phyloP scores from a whole-genome alignment of 192 early-diverging fungal species.

The Phycomyces blakesleeanus region DNA sequence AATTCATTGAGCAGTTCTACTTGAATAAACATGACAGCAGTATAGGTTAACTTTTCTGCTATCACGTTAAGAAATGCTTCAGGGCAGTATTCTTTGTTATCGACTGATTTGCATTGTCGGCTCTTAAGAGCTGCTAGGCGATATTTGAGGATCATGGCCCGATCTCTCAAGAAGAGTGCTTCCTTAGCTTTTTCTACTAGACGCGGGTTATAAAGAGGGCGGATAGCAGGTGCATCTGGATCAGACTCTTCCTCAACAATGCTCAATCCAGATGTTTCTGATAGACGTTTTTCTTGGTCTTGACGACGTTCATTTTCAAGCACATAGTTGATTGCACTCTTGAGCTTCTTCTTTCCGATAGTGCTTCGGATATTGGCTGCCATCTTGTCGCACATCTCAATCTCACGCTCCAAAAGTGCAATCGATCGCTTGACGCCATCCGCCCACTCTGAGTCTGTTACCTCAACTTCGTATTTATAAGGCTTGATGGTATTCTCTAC shows the following conservation, averaged over 20 bases:
- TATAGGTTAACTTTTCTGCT: slow-evolving; percentile 93
- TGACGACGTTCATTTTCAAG: slow-evolving; percentile 56
- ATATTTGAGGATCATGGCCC: slow-evolving; percentile 70
- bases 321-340: slow-evolving; percentile 80
- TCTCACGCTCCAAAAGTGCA: slow-evolving; percentile 69
- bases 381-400: slow-evolving; percentile 70
- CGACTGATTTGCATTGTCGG: slow-evolving; percentile 71
- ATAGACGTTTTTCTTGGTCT: slow-evolving; percentile 33
- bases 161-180: slow-evolving; percentile 74
- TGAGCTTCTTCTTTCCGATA: slow-evolving; percentile 73
- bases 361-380: slow-evolving; percentile 67
- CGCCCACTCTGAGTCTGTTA: slow-evolving; percentile 90
- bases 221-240: slow-evolving; percentile 30
- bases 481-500: slow-evolving; percentile 99
- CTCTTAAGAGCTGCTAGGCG: slow-evolving; percentile 76
- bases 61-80: slow-evolving; percentile 90
- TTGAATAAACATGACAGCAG: slow-evolving; percentile 94
- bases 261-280: slow-evolving; percentile 12
- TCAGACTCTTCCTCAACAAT: not conserved
- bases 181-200: slow-evolving; percentile 76
- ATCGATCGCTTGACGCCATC: slow-evolving; percentile 81
- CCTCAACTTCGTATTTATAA: slow-evolving; percentile 96
- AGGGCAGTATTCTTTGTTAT: slow-evolving; percentile 87
- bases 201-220: slow-evolving; percentile 64
- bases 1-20: slow-evolving; percentile 97